Percentiles rank a stretch among this genome's conserved stretches.
phyloP scores from a whole-genome alignment of 2,329 filamentous ascomycete species.

The Cladosporium sp. region DNA sequence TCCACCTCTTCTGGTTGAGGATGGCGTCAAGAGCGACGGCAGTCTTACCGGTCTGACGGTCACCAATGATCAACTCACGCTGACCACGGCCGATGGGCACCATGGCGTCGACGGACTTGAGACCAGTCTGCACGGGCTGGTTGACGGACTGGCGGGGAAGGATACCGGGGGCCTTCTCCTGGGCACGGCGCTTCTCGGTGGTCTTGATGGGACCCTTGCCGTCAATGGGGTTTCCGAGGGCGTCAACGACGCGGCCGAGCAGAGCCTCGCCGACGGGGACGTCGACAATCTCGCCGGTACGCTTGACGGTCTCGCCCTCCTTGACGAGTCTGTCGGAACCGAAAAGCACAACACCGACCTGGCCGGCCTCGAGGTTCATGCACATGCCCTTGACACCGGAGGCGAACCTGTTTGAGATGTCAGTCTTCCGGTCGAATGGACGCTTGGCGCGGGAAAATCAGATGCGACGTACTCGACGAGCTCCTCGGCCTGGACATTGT shows the following conservation, averaged over 20 bases:
- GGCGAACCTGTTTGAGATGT: slow-evolving; percentile 66
- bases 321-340: slow-evolving; percentile 99
- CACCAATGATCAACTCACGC: slow-evolving; percentile 99
- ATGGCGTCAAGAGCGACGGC: slow-evolving; percentile 97
- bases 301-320: slow-evolving; percentile 99
- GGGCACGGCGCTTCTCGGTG: slow-evolving; percentile 88
- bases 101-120: slow-evolving; percentile 99
- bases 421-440: slow-evolving; percentile 15
- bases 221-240: slow-evolving; percentile 98
- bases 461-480: slow-evolving; percentile 83
- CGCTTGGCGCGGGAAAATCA: slow-evolving; percentile 16
- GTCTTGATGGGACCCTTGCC: slow-evolving; percentile 97
- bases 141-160: slow-evolving; percentile 95
- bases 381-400: slow-evolving; percentile 99
- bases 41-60: slow-evolving; percentile 99
- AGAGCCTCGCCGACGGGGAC: slow-evolving; percentile 88
- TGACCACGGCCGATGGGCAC: slow-evolving; percentile 99
- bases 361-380: slow-evolving; percentile 99
- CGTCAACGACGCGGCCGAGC: slow-evolving; percentile 97
- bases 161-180: slow-evolving; percentile 98
- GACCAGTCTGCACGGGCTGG: slow-evolving; percentile 97
- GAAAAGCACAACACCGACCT: slow-evolving; percentile 99
- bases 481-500: slow-evolving; percentile 99
- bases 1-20: slow-evolving; percentile 99
- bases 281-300: slow-evolving; percentile 99